Conservation (phyloP, 805 yeast genomes). For the Scheffersomyces coipomensis region DNA sequence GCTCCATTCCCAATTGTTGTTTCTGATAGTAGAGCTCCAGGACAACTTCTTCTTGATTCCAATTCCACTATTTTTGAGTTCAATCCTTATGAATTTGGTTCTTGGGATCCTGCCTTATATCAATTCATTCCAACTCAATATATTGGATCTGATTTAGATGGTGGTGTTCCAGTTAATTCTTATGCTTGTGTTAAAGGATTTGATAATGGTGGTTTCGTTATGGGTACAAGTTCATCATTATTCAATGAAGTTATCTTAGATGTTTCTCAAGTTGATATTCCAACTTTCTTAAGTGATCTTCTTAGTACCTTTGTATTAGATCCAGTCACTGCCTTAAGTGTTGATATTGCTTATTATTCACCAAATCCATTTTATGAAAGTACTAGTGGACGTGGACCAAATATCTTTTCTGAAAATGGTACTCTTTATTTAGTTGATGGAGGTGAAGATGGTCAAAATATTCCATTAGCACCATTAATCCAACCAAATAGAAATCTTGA, state of each 20-base stretch:
- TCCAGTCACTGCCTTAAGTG: conserved; percentile 19
- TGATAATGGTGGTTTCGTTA: conserved; percentile 39
- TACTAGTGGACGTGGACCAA: conserved; percentile 15
- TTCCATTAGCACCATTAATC: conserved; percentile 35
- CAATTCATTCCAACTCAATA: conserved; percentile 21
- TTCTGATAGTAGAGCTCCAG: conserved; percentile 62
- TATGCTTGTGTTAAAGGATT: conserved; percentile 25
- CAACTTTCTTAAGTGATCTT: conserved; percentile 20
- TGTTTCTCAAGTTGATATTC: conserved; percentile 18
- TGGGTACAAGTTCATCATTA: conserved; percentile 40
- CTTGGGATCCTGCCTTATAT: conserved; percentile 37
- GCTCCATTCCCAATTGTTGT: conserved; percentile 40
- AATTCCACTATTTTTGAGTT: conserved; percentile 62
- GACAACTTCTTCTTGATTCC: conserved; percentile 47
- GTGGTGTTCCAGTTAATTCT: conserved; percentile 15
- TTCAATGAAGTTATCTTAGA: conserved; percentile 32
- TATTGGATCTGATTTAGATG: conserved; percentile 24
- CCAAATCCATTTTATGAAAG: conserved; percentile 65
- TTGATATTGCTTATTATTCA: conserved; percentile 56
- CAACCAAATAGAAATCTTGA: conserved; percentile 18
- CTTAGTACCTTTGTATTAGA: conserved; percentile 20
- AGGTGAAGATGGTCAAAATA: conserved; percentile 35
- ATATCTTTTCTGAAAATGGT: conserved; percentile 14
- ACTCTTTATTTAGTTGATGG: conserved; percentile 34
- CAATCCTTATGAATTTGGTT: conserved; percentile 38